Evolutionary conservation across 495 filamentous ascomycete species (phyloP), one percentile per base, ranked within the genome.

Genomic region (Podospora appendiculata): DNA sequence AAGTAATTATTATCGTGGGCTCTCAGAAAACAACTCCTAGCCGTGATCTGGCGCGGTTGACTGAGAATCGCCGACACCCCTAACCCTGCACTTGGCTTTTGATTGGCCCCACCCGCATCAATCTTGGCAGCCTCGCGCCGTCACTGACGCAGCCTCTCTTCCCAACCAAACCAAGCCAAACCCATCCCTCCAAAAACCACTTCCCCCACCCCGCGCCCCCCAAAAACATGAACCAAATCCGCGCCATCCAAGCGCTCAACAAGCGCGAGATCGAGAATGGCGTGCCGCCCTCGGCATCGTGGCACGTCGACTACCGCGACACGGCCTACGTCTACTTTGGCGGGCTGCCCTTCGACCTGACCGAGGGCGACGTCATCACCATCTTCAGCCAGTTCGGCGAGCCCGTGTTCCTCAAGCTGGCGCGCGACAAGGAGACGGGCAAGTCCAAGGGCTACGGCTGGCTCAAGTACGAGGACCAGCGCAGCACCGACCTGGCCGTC

Each of bases 341-440:
- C 58, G 93, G 93, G 32, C 81, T 99, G 44, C 91, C 91, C 9
- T 96, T 88, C 68, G 89, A 95, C 58, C 79, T 99, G 17, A 89
- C 89, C 41, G 93, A 99, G 69, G 93, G 93, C 61, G 93, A 99
- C 70, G 81, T 99, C 54, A 80, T 97, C 54, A 88, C 92, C 25
- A 94, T 99, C 51, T 99, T 97, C 79, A 95, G 89, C 25, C 94
- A 99, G 64, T 99, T 83, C 61, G 93, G 93, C 54, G 90, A 97
- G 63, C 94, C 94, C 8, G 86, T 88, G 11, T 89, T 90, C 69
- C 76, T 97, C 51, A 93, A 96, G 56, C 78, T 97, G 1, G 79
- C 84, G 33, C 89, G 93, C 50, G 93, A 98, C 75, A 93, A 94
- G 64, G 93, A 97, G 62, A 91, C 91, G 0, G 94, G 93, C 32